Evolutionary conservation across 2,329 filamentous ascomycete genomes (phyloP).

Genomic region (Ophiostoma novo-ulmi): DNA sequence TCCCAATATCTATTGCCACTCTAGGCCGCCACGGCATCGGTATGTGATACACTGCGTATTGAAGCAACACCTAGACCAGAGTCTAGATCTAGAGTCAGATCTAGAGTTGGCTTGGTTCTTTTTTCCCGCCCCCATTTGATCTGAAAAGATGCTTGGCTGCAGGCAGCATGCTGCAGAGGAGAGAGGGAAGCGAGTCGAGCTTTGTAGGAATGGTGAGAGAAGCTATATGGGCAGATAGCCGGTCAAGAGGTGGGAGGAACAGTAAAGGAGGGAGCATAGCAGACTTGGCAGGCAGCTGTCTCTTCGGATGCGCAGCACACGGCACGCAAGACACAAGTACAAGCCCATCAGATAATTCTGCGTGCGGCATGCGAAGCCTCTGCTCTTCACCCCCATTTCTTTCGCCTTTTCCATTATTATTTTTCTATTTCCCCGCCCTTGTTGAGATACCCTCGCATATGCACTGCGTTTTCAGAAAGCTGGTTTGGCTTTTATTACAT

Average conservation of each 20-base stretch:
- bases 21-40: background rate
- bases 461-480: background rate
- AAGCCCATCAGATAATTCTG: background rate
- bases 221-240: background rate
- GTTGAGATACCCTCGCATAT: background rate
- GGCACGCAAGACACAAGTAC: background rate
- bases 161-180: background rate
- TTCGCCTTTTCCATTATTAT: background rate
- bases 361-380: background rate
- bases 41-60: conserved; percentile 10
- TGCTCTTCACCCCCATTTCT: background rate
- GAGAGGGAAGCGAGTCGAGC: background rate
- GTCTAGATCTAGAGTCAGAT: background rate
- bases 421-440: background rate
- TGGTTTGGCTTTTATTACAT: background rate
- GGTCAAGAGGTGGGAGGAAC: conserved; percentile 2
- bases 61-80: background rate
- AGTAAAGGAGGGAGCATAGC: background rate
- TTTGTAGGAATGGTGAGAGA: background rate
- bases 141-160: background rate
- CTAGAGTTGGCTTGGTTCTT: background rate
- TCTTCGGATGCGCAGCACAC: no score
- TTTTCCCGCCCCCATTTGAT: background rate
- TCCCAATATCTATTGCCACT: background rate
- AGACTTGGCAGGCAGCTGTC: background rate